These are phyloP conservation scores for Maudiozyma barnettii DNA, from an alignment of 805 yeast species.

Conservation along the genomic window DNA sequence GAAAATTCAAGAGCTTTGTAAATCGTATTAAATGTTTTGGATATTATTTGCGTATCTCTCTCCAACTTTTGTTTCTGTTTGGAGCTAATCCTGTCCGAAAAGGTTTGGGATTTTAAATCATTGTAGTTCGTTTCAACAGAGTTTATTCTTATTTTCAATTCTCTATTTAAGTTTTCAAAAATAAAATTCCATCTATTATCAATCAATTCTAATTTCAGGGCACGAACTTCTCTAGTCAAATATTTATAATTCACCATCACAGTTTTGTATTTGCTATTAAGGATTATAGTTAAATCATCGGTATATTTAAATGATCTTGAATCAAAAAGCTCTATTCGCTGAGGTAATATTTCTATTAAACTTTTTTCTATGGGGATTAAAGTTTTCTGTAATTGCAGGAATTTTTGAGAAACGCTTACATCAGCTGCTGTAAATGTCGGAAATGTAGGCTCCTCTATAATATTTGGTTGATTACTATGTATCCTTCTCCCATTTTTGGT, in stretches of 20 bases:
- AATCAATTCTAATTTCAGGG: slow-evolving; percentile 38
- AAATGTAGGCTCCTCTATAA: slow-evolving; percentile 19
- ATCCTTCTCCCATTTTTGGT: not conserved
- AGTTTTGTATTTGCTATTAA: slow-evolving; percentile 31
- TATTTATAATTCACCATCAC: slow-evolving; percentile 35
- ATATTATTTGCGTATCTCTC: slow-evolving; percentile 33
- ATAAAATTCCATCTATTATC: slow-evolving; percentile 49
- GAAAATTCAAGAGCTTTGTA: slow-evolving; percentile 35
- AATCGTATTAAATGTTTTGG: slow-evolving; percentile 32
- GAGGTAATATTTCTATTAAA: slow-evolving; percentile 43
- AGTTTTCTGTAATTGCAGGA: slow-evolving; percentile 32
- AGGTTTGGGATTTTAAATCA: slow-evolving; percentile 6
- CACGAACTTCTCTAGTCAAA: slow-evolving; percentile 33
- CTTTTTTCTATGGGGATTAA: slow-evolving; percentile 44
- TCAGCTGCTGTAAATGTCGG: slow-evolving; percentile 36
- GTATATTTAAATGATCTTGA: slow-evolving; percentile 22
- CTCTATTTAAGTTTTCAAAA: slow-evolving; percentile 39
- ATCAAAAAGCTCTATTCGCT: slow-evolving; percentile 37
- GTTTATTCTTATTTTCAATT: slow-evolving; percentile 27
- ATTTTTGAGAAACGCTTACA: slow-evolving; percentile 34
- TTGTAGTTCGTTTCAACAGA: slow-evolving; percentile 13
- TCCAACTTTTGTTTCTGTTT: slow-evolving; percentile 28
- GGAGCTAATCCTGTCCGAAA: slow-evolving; percentile 9
- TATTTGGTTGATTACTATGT: not conserved
- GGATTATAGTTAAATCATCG: slow-evolving; percentile 23